Conservation (phyloP, 805 yeast species). For the Tetrapisispora fleetii region DNA sequence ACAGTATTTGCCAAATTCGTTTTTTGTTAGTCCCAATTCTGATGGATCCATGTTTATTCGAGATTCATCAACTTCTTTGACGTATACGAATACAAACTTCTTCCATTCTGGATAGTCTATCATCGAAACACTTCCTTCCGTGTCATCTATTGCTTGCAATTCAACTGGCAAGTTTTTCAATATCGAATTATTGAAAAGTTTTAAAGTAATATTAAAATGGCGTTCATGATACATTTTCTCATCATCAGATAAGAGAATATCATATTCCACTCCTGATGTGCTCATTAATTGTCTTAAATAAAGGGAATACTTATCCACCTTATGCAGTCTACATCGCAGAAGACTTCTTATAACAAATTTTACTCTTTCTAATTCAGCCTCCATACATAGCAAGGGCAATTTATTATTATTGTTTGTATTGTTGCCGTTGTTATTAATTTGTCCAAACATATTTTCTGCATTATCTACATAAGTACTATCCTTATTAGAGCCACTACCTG, state of each 20-base stretch:
- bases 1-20: constrained; percentile 27
- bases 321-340: constrained; percentile 63
- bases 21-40: constrained; percentile 31
- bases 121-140: constrained; percentile 61
- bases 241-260: constrained; percentile 38
- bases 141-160: constrained; percentile 68
- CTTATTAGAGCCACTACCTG: not conserved
- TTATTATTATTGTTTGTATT: constrained; percentile 33
- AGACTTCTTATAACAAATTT: constrained; percentile 75
- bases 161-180: constrained; percentile 56
- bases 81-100: constrained; percentile 60
- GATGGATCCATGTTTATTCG: constrained; percentile 1
- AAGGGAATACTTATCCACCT: constrained; percentile 62
- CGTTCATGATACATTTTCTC: constrained; percentile 59
- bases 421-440: constrained; percentile 1
- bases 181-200: constrained; percentile 59
- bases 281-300: constrained; percentile 39
- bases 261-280: constrained; percentile 20
- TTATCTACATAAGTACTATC: not conserved
- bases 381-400: constrained; percentile 72
- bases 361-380: constrained; percentile 82
- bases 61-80: constrained; percentile 13
- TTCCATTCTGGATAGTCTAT: constrained; percentile 67
- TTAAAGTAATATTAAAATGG: constrained; percentile 55
- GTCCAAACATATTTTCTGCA: not conserved